Evolutionary conservation across 129 eudicot genomes (phyloP).

Genomic region (Lactuca saligna): DNA sequence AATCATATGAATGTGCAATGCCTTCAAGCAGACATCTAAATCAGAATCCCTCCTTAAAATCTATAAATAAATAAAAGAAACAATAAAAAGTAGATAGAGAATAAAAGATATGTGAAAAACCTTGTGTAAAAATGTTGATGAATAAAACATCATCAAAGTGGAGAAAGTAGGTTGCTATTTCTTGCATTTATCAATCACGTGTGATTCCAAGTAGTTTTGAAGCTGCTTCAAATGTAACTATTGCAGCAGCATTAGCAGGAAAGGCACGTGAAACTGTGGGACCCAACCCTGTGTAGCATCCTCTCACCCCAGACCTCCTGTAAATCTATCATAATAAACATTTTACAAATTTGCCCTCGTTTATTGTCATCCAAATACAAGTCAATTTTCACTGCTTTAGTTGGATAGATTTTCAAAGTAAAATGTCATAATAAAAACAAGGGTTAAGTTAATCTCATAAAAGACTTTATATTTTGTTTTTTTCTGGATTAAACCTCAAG

Average conservation of each 20-base stretch:
- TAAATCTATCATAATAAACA: conserved; percentile 54
- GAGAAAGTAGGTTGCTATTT: background rate
- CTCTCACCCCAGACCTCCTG: conserved; percentile 69
- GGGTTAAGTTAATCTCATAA: no score
- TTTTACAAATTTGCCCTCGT: background rate
- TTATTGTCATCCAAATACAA: no score
- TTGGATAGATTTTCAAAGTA: no score
- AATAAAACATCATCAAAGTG: conserved; percentile 21
- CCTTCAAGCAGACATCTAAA: conserved; percentile 14
- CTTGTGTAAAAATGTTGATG: conserved; percentile 9
- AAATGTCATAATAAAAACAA: no score
- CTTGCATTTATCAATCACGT: conserved; percentile 47
- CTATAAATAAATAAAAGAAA: background rate
- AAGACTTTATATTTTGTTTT: no score
- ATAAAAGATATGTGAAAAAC: conserved; percentile 8
- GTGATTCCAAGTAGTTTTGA: conserved; percentile 66
- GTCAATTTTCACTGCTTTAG: no score
- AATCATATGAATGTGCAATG: conserved; percentile 9
- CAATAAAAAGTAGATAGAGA: conserved; percentile 1
- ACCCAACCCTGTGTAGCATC: conserved; percentile 90
- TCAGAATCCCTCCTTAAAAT: conserved; percentile 8
- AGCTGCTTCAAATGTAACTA: conserved; percentile 91
- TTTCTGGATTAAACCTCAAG: no score
- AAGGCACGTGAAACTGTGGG: conserved; percentile 83
- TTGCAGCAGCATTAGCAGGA: conserved; percentile 99